Evolutionary conservation across 345 rosid genomes (phyloP).

Genomic region (Rubroshorea leprosula): DNA sequence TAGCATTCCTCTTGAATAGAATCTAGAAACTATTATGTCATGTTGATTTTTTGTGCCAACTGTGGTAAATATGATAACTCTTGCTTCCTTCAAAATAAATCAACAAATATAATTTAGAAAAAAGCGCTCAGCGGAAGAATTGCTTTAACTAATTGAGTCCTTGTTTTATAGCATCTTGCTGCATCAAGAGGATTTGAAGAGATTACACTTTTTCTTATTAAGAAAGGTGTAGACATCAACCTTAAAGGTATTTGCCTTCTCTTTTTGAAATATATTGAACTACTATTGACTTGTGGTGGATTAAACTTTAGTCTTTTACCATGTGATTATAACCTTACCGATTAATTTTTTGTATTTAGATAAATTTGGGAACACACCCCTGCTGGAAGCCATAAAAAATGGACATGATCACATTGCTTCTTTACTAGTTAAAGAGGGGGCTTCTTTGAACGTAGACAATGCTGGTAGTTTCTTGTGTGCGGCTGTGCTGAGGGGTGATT

Average conservation of each 20-base stretch:
- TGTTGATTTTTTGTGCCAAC: no score
- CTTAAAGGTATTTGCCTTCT: slow-evolving; percentile 51
- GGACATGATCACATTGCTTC: slow-evolving; percentile 62
- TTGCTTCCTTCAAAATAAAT: no score
- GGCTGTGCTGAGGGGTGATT: slow-evolving; percentile 63
- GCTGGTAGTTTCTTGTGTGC: slow-evolving; percentile 73
- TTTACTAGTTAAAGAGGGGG: slow-evolving; percentile 63
- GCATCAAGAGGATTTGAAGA: slow-evolving; percentile 81
- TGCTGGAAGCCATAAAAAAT: slow-evolving; percentile 77
- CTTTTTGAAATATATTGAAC: not conserved
- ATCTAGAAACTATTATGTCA: no score
- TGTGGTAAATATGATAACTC: no score
- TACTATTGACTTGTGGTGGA: not conserved
- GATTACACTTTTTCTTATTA: slow-evolving; percentile 55
- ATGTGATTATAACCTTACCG: no score
- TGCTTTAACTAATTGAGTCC: no score
- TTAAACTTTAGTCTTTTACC: slow-evolving; percentile 6
- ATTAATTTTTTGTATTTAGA: slow-evolving; percentile 32
- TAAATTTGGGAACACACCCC: slow-evolving; percentile 81
- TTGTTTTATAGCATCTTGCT: slow-evolving; percentile 97
- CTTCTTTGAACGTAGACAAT: slow-evolving; percentile 58
- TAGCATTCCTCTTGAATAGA: no score
- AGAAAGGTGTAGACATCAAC: slow-evolving; percentile 53
- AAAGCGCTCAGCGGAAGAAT: no score
- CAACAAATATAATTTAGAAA: no score